A percentile compares a stretch with the other conserved stretches of the same genome.
Conservation (phyloP, 371 early-diverging fungal genomes). For the Circinella umbellata region DNA sequence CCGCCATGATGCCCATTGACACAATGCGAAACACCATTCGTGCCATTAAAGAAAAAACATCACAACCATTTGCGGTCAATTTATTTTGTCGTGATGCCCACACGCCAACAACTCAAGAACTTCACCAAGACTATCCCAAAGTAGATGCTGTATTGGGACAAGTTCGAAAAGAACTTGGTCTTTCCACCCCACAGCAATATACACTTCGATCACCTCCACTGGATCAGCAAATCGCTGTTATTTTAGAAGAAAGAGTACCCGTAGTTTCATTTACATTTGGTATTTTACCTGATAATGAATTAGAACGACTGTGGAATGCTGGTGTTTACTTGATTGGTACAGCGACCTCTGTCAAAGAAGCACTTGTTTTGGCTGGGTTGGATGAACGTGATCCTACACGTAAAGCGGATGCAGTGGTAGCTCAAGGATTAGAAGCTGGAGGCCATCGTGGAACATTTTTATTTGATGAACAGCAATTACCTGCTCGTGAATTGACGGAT, state of each 20-base stretch:
- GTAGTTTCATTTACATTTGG: slow-evolving; percentile 57
- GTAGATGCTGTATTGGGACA: slow-evolving; percentile 22
- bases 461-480: slow-evolving; percentile 21
- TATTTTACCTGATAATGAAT: slow-evolving; percentile 29
- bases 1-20: slow-evolving; percentile 35
- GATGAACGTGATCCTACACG: slow-evolving; percentile 19
- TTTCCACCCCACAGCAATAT: slow-evolving; percentile 30
- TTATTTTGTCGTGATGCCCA: slow-evolving; percentile 35
- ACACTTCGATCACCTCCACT: slow-evolving; percentile 45
- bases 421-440: slow-evolving; percentile 51
- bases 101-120: slow-evolving; percentile 25
- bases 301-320: slow-evolving; percentile 30
- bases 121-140: slow-evolving; percentile 33
- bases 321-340: slow-evolving; percentile 50
- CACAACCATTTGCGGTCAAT: slow-evolving; percentile 48
- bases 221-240: slow-evolving; percentile 39
- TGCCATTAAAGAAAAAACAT: slow-evolving; percentile 34
- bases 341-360: slow-evolving; percentile 48
- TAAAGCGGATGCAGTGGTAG: slow-evolving; percentile 47
- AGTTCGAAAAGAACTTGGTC: slow-evolving; percentile 33
- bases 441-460: slow-evolving; percentile 50
- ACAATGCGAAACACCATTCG: slow-evolving; percentile 39
- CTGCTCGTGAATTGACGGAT: slow-evolving; percentile 23
- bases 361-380: slow-evolving; percentile 33
- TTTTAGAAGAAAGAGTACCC: slow-evolving; percentile 44